These are phyloP conservation scores for Taphrina betulina DNA, from an alignment of 1,139 yeast species.

Conservation along the genomic window DNA sequence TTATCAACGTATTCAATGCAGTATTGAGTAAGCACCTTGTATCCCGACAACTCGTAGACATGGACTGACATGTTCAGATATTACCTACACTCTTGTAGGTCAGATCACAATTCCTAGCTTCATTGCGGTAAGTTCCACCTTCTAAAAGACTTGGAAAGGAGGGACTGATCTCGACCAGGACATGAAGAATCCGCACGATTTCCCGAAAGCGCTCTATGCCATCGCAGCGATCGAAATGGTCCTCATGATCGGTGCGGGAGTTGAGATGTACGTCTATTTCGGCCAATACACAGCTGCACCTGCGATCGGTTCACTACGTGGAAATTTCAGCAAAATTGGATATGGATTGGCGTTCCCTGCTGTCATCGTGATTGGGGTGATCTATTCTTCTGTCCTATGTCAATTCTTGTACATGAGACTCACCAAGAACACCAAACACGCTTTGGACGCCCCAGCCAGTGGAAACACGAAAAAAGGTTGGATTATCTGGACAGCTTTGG, in stretches of 20 bases:
- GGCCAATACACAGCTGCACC: conserved; percentile 61
- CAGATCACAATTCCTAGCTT: conserved; percentile 64
- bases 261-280: conserved; percentile 58
- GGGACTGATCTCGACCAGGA: conserved; percentile 46
- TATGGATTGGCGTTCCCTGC: conserved; percentile 65
- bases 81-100: conserved; percentile 58
- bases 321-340: conserved; percentile 54
- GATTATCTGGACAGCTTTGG: conserved; percentile 53
- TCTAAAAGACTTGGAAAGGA: not conserved
- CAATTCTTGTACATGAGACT: conserved; percentile 31
- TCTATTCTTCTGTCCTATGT: conserved; percentile 48
- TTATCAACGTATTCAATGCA: conserved; percentile 55
- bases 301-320: conserved; percentile 56
- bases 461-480: conserved; percentile 55
- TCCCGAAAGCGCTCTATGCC: conserved; percentile 56
- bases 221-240: conserved; percentile 55
- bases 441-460: conserved; percentile 16
- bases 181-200: conserved; percentile 59
- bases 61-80: not conserved
- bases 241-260: conserved; percentile 56
- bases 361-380: conserved; percentile 53
- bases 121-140: conserved; percentile 42
- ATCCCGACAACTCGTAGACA: no score
- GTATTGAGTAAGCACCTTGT: no score
- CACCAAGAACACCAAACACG: conserved; percentile 23